A percentile compares a stretch with the other conserved stretches of the same genome.
Conservation (phyloP, 1,139 yeast genomes). For the Saccharomyces pastorianus region DNA sequence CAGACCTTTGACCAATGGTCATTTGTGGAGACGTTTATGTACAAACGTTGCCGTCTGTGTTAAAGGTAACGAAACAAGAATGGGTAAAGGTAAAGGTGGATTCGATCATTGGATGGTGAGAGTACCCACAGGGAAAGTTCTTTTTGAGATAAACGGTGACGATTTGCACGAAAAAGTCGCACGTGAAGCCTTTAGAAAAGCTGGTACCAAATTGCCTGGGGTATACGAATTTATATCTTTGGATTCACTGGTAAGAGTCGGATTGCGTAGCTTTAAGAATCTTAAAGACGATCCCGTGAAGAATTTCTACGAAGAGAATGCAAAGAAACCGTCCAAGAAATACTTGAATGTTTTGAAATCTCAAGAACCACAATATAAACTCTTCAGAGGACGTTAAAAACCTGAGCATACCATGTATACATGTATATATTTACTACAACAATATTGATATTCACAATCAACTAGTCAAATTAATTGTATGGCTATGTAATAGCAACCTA, state of each 20-base stretch:
- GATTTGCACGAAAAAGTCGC: slow-evolving; percentile 83
- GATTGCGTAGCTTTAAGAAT: slow-evolving; percentile 45
- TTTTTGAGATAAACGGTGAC: slow-evolving; percentile 70
- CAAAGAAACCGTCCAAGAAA: slow-evolving; percentile 59
- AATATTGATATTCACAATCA: slow-evolving; percentile 4
- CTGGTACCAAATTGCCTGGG: slow-evolving; percentile 89
- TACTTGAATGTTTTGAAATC: slow-evolving; percentile 44
- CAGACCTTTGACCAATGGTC: slow-evolving; percentile 48
- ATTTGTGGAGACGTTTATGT: slow-evolving; percentile 69
- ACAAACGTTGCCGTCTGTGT: slow-evolving; percentile 87
- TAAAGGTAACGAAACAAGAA: slow-evolving; percentile 97
- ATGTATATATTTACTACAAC: slow-evolving; percentile 8
- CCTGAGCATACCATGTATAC: not conserved
- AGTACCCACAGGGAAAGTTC: slow-evolving; percentile 89
- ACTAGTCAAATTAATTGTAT: not conserved
- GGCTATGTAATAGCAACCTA: no score
- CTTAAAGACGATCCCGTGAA: slow-evolving; percentile 36
- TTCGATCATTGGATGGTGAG: slow-evolving; percentile 97
- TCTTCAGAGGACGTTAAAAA: slow-evolving; percentile 50
- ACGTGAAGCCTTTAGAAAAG: slow-evolving; percentile 84
- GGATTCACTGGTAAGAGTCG: slow-evolving; percentile 62
- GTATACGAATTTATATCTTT: slow-evolving; percentile 74
- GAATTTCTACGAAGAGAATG: slow-evolving; percentile 49
- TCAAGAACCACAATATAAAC: slow-evolving; percentile 43
- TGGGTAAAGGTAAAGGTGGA: slow-evolving; percentile 99